Percentiles rank a stretch among this genome's conserved stretches.
Evolutionary conservation across 768 basidiomycete genomes (phyloP).

Genomic region (Pisolithus orientalis): DNA sequence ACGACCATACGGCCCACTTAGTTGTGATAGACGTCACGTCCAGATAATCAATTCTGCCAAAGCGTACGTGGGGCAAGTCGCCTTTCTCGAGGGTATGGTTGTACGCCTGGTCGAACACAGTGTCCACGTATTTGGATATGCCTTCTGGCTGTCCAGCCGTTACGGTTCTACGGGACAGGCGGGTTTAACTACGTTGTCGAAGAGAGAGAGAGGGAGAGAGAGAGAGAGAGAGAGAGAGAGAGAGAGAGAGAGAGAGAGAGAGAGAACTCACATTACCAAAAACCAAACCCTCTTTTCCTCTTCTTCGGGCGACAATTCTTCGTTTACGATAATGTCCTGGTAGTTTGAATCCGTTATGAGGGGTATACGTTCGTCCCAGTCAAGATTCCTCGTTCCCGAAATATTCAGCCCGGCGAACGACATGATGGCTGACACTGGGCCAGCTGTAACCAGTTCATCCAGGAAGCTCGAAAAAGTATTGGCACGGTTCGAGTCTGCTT

Average conservation of each 20-base stretch:
- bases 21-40: slow-evolving; percentile 80
- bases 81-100: slow-evolving; percentile 53
- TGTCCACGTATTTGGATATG: slow-evolving; percentile 64
- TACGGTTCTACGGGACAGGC: slow-evolving; percentile 38
- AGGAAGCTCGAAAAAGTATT: slow-evolving; percentile 15
- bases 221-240: background rate
- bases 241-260: background rate
- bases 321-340: slow-evolving; percentile 63
- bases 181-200: background rate
- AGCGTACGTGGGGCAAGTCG: slow-evolving; percentile 68
- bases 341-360: slow-evolving; percentile 83
- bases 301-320: slow-evolving; percentile 57
- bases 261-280: slow-evolving; percentile 57
- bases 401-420: slow-evolving; percentile 64
- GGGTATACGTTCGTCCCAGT: slow-evolving; percentile 70
- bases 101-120: slow-evolving; percentile 68
- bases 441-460: slow-evolving; percentile 39
- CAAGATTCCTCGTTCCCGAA: slow-evolving; percentile 39
- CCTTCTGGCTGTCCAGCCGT: slow-evolving; percentile 56
- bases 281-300: slow-evolving; percentile 70
- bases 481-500: slow-evolving; percentile 17
- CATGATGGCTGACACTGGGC: slow-evolving; percentile 51
- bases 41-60: slow-evolving; percentile 84
- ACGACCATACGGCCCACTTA: slow-evolving; percentile 85
- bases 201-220: background rate